Conservation (phyloP, 2,329 filamentous ascomycete genomes). For the Colletotrichum musae region DNA sequence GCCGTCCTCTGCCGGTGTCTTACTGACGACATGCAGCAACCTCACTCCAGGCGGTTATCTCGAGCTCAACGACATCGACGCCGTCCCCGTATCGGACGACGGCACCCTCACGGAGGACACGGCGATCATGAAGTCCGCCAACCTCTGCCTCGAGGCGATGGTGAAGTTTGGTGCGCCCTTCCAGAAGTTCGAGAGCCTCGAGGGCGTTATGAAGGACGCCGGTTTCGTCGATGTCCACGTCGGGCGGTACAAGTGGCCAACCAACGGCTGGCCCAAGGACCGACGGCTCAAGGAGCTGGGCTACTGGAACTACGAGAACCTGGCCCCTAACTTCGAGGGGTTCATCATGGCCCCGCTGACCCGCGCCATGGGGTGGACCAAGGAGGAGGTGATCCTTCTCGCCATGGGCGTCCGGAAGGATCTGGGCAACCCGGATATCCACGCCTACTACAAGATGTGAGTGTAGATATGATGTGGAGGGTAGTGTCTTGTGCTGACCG, state of each 20-base stretch:
- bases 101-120: background rate
- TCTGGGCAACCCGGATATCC: background rate
- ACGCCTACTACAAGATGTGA: constrained; percentile 1
- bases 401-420: background rate
- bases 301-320: no score
- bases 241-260: no score
- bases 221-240: no score
- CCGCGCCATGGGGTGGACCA: constrained; percentile 45
- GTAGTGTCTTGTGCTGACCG: background rate
- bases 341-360: no score
- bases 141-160: background rate
- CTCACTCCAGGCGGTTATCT: constrained; percentile 55
- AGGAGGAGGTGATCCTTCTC: background rate
- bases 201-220: constrained; percentile 72
- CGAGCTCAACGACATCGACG: constrained; percentile 74
- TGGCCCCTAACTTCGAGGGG: no score
- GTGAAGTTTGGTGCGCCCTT: background rate
- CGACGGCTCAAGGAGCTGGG: no score
- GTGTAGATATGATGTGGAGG: background rate
- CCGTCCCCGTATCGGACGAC: background rate
- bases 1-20: no score
- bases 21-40: background rate
- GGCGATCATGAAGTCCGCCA: background rate
- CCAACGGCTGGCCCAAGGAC: no score
- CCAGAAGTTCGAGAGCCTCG: constrained; percentile 50